Conservation (phyloP, 768 basidiomycete species). For the Lyophyllum semitale region DNA sequence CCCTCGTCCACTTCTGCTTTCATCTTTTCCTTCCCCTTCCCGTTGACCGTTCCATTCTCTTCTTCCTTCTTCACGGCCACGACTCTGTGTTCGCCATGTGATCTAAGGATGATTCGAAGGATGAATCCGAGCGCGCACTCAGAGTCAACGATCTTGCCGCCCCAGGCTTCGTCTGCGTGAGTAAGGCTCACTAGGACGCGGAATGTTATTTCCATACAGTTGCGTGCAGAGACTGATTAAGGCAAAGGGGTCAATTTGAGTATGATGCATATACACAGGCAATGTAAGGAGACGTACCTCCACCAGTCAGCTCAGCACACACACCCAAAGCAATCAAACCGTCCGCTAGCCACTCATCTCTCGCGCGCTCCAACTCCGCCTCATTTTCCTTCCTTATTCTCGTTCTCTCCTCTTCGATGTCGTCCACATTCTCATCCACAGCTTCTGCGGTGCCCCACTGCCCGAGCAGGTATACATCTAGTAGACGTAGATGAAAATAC, state of each 20-base stretch:
- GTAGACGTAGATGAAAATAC: slow-evolving; percentile 55
- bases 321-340: slow-evolving; percentile 55
- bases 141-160: slow-evolving; percentile 47
- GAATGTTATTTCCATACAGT: slow-evolving; percentile 58
- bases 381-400: slow-evolving; percentile 10
- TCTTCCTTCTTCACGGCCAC: slow-evolving; percentile 8
- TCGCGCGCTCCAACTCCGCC: slow-evolving; percentile 31
- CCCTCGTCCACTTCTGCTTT: slow-evolving; percentile 8
- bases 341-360: slow-evolving; percentile 46
- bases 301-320: slow-evolving; percentile 40
- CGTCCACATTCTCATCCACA: slow-evolving; percentile 10
- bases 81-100: slow-evolving; percentile 6
- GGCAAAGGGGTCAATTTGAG: slow-evolving; percentile 8
- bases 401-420: neutral
- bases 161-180: slow-evolving; percentile 63
- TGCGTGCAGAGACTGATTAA: slow-evolving; percentile 23
- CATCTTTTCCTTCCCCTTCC: slow-evolving; percentile 16
- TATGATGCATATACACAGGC: neutral
- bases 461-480: slow-evolving; percentile 65
- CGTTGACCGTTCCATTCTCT: neutral
- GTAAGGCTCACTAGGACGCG: slow-evolving; percentile 75
- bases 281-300: slow-evolving; percentile 16
- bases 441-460: slow-evolving; percentile 42
- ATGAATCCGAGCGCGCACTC: slow-evolving; percentile 47
- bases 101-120: slow-evolving; percentile 41